Evolutionary conservation across 345 rosid genomes (phyloP).

Genomic region (Eucalyptus guilfoylei): DNA sequence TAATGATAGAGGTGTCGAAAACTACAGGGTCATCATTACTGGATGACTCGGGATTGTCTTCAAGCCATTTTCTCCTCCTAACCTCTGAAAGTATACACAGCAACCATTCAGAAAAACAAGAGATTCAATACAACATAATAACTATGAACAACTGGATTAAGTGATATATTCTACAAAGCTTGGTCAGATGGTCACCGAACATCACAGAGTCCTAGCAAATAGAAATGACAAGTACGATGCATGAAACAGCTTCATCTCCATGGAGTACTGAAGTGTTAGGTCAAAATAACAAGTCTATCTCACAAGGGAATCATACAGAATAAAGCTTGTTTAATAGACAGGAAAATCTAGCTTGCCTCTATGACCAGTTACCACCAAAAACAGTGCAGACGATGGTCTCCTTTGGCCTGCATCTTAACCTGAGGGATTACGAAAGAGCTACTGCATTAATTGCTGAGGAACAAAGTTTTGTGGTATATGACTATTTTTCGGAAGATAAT

Average conservation of each 20-base stretch:
- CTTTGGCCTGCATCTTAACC: neutral
- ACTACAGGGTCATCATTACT: conserved; percentile 67
- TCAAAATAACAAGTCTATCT: neutral
- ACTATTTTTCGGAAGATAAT: neutral
- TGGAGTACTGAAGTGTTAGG: neutral
- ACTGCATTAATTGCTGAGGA: neutral
- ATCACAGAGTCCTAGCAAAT: neutral
- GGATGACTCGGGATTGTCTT: conserved; percentile 68
- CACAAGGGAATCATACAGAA: neutral
- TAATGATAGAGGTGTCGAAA: conserved; percentile 72
- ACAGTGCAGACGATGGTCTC: neutral
- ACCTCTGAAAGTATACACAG: conserved; percentile 46
- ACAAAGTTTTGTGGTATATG: neutral
- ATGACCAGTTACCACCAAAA: neutral
- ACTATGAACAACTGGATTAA: neutral
- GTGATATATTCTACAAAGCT: neutral
- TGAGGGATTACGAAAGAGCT: neutral
- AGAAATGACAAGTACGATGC: neutral
- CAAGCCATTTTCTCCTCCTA: conserved; percentile 84
- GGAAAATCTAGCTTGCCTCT: neutral
- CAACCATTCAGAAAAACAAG: neutral
- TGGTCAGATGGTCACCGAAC: neutral
- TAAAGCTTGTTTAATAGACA: neutral
- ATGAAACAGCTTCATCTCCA: neutral
- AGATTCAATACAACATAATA: neutral